phyloP scores from a whole-genome alignment of 768 basidiomycete species.

The Austroboletus eburneus region DNA sequence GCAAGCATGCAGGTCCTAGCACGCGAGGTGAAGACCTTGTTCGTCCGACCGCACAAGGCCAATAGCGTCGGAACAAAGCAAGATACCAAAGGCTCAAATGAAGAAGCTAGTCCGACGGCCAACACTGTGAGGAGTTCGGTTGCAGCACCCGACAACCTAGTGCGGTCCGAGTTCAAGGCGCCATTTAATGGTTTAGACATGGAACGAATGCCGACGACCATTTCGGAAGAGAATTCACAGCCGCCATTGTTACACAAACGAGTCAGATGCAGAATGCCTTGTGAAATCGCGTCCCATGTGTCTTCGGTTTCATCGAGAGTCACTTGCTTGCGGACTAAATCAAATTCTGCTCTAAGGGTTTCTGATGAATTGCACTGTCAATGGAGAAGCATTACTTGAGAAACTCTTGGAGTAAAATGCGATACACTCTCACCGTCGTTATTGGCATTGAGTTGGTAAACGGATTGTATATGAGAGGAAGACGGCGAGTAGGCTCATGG shows the following conservation, averaged over 20 bases:
- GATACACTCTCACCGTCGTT: conserved; percentile 29
- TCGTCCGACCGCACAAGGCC: conserved; percentile 63
- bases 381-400: background rate
- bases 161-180: conserved; percentile 70
- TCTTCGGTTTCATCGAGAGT: conserved; percentile 68
- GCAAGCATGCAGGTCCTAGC: conserved; percentile 55
- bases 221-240: conserved; percentile 46
- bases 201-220: conserved; percentile 48
- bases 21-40: conserved; percentile 72
- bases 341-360: conserved; percentile 38
- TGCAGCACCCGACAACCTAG: conserved; percentile 62
- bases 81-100: conserved; percentile 66
- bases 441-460: conserved; percentile 23
- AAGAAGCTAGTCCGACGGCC: conserved; percentile 50
- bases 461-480: background rate
- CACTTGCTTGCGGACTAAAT: conserved; percentile 38
- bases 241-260: conserved; percentile 49
- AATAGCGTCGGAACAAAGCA: conserved; percentile 67
- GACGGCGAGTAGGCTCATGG: conserved; percentile 14
- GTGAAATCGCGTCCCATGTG: conserved; percentile 67
- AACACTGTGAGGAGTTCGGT: conserved; percentile 57
- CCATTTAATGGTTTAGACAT: conserved; percentile 50
- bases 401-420: fast-evolving
- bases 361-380: conserved; percentile 34
- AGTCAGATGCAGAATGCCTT: conserved; percentile 44